phyloP scores from a whole-genome alignment of 129 eudicot species.

The Rutidosis leptorrhynchoides region DNA sequence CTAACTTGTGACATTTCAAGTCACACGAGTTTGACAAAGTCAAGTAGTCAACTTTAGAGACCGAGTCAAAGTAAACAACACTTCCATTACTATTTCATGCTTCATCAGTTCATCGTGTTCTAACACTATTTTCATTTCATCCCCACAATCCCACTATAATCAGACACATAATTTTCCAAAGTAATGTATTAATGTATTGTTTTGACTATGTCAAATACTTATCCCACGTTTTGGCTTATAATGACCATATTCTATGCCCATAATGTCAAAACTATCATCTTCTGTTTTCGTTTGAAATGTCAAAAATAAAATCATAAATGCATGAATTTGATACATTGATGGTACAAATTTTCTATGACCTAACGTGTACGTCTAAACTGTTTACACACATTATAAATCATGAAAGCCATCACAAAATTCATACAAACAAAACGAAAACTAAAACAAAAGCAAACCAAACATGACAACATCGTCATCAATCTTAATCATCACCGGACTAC shows the following conservation, averaged over 20 bases:
- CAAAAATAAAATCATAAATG: not conserved
- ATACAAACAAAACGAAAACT: no score
- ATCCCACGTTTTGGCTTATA: no score
- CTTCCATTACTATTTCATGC: not conserved
- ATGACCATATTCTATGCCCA: no score
- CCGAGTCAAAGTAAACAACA: constrained; percentile 1
- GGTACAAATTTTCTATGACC: no score
- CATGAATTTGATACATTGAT: no score
- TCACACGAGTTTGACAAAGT: not conserved
- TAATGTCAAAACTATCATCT: no score
- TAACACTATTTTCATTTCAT: not conserved
- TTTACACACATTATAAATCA: no score
- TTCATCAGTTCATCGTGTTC: not conserved
- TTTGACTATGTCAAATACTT: no score
- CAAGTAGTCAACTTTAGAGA: not conserved
- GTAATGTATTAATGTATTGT: no score
- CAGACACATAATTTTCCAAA: not conserved
- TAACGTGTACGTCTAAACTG: no score
- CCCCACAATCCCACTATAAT: not conserved
- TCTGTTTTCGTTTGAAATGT: not conserved
- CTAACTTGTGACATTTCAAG: not conserved
- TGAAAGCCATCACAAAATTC: no score
- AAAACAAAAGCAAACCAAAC: constrained; percentile 16
- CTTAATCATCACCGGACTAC: constrained; percentile 9
- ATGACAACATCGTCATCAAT: constrained; percentile 15